Base-by-base conservation (phyloP, 345 rosid genomes). In the Sisymbrium irio region DNA sequence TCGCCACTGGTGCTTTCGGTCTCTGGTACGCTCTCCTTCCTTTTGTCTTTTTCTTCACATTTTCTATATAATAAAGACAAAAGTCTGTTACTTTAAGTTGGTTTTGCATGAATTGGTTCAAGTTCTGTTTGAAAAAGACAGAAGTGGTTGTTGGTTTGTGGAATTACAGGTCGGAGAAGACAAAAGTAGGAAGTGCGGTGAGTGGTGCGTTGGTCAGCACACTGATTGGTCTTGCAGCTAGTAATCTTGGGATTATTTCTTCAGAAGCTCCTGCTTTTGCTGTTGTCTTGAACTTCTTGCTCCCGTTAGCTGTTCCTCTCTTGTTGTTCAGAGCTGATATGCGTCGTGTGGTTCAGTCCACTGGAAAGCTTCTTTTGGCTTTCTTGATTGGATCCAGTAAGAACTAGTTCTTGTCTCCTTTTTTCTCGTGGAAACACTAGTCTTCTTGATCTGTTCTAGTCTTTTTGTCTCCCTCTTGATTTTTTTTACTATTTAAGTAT, bases 161-260 rank as follows among this genome's bases (percentile, higher is more conserved):
- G 7, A 50, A 50, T 28, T 82, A 60, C 46, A 93, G 96, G 98
- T 87, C 98, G 50, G 94, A 93, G 93, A 88, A 85, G 83, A 93
- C 94, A 57, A 86, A 84, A 81, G 46, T 90, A 4, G 97, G 98
- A 44, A 85, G 93, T 47, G 81, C 89, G 25, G 71, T 93, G 82
- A 91, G 97, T 60, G 96, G 89, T 37, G 98, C 98, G 8, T 53
- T 91, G 46, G 96, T 89, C 53, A 93, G 94, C 87, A 89, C 92
- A 42, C 83, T 91, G 64, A 77, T 90, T 42, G 98, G 98, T 15
- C 91, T 89, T 1, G 90, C 83, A 15, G 96, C 94, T 18, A 86
- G 98, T 63, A 89, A 91, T 76, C 72, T 86, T 44, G 92, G 98
- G 55, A 32, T 93, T 35, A 83, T 93, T 64, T 82, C 98, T 9